These are phyloP conservation scores for Phragmites australis DNA, from an alignment of 176 grass and related monocot species.

Conservation along the genomic window DNA sequence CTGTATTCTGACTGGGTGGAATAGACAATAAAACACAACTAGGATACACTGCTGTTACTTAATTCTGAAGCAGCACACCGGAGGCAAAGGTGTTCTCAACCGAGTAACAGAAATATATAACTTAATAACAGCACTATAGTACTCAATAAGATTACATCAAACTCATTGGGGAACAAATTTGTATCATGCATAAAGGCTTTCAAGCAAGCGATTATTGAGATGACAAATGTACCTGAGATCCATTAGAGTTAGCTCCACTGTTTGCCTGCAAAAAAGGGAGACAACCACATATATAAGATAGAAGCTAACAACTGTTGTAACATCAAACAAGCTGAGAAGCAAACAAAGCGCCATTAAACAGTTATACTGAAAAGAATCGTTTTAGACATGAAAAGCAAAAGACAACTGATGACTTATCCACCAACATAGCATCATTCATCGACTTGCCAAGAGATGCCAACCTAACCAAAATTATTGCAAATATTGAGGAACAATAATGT, in stretches of 20 bases:
- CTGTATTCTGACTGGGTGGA: neutral
- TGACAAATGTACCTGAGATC: conserved; percentile 69
- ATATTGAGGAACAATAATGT: neutral
- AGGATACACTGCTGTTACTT: neutral
- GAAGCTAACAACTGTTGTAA: neutral
- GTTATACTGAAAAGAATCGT: neutral
- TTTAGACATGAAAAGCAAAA: neutral
- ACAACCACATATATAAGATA: neutral
- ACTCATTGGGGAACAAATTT: neutral
- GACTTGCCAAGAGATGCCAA: neutral
- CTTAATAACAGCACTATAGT: neutral
- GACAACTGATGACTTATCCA: neutral
- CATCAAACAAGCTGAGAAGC: neutral
- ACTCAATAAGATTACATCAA: neutral
- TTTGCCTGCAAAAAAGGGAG: conserved; percentile 67
- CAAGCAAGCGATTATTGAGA: neutral
- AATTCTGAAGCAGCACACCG: neutral
- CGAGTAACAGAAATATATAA: neutral
- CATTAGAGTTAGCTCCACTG: conserved; percentile 86
- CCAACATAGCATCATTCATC: neutral
- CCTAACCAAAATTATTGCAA: neutral
- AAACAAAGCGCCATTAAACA: neutral
- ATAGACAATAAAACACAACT: neutral
- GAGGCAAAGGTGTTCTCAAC: neutral
- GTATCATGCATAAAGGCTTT: neutral